Evolutionary conservation across 768 basidiomycete genomes (phyloP), one percentile per base, ranked within the genome.

Genomic region (Exidia glandulosa): DNA sequence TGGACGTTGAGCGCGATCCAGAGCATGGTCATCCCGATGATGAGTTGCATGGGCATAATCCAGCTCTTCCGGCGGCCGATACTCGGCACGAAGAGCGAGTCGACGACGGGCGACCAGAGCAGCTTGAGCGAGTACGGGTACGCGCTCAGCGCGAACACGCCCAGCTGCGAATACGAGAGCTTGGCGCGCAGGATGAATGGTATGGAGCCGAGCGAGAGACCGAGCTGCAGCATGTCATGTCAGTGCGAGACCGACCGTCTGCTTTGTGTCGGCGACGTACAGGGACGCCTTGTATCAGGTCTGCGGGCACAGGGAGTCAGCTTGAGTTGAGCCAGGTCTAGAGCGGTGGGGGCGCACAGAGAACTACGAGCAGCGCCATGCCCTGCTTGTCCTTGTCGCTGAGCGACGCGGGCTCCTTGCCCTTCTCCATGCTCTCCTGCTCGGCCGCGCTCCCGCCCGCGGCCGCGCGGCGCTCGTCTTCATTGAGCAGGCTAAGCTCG

Each of bases 121-220:
- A 99, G 73, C 75, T 99, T 99, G 67, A 99, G 83, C 25, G 93
- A 96, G 76, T 98, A 99, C 3, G 93, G 93, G 73, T 94, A 95
- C 67, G 86, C 88, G 55, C 91, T 87, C 30, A 99, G 78, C 45
- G 93, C 88, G 74, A 99, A 97, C 9, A 94, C 83, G 63, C 88
- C 95, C 60, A 99, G 81, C 74, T 98, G 93, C 34, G 94, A 95
- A 76, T 99, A 99, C 32, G 95, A 96, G 62, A 99, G 73, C 73
- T 95, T 89, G 68, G 96, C 87, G 73, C 90, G 88, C 58, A 98
- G 81, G 72, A 98, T 84, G 78, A 98, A 98, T 25, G 96, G 95
- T 4, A 99, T 83, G 37, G 95, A 97, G 64, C 96, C 88, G 59
- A 98, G 81, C 37, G 95, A 94, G 61, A 98, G 84, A 31, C 94